Evolutionary conservation across 1,284 basidiomycete species (phyloP), one percentile per base, ranked within the genome.

Genomic region (Malassezia globosa): DNA sequence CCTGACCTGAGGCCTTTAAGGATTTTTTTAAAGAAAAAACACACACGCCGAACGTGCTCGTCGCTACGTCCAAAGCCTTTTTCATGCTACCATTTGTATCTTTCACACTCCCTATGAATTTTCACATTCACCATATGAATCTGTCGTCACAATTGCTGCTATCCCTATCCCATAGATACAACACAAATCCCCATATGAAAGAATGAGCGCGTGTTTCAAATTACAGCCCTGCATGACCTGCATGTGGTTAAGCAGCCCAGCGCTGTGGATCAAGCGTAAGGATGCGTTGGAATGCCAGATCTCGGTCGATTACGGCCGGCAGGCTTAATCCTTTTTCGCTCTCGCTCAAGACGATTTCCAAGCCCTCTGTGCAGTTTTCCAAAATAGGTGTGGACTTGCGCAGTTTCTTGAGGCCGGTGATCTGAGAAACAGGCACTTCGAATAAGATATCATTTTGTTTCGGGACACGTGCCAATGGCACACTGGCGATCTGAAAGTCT

Each of bases 301-400:
- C 50, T 16, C 50, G 38, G 14, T 29, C 24, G 22, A 42, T 14
- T 1, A 52, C 45, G 14, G 40, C 50, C 11, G 50, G 50, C 8
- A 52, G 29, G 18, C 45, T 24, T 6, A 42, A 13, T 7, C 39
- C n/a, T 25, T 36, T 21, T 7, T 21, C 36, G 18, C 36, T 22
- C 26, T 36, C 27, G 23, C n/a, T n/a, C 19, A 47, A 19, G 21
- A 43, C 40, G 14, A 52, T 35, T 41, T 52, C 50, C n/a, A 52
- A 19, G n/a, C 50, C 50, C 26, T 52, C 50, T 27, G 34, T n/a
- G 33, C 38, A 42, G 3, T 33, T 14, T 29, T 46, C 50, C 13
- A 52, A 19, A 18, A 47, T n/a, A 4, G 50, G 50, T 22, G 39
- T 36, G 19, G 41, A 29, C 26, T 52, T 52, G 25, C 50, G 50